Base-by-base conservation (phyloP, 2,329 filamentous ascomycete genomes). In the Scedosporium dehoogii region DNA sequence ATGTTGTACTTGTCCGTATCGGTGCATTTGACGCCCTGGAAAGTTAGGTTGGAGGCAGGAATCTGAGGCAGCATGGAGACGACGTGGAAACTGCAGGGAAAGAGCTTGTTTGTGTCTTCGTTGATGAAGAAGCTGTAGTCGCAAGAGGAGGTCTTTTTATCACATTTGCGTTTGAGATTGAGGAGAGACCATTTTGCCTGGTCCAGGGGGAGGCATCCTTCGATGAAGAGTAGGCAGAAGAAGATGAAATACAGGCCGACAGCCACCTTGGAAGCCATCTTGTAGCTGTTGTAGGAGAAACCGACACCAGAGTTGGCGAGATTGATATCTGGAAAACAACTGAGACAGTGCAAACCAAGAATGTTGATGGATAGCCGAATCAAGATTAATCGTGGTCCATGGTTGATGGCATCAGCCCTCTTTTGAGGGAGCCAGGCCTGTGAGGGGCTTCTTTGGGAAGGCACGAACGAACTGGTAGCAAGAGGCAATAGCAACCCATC, bases 41-140 rank as follows among this genome's bases (percentile, higher is more conserved):
- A 55, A 2, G 51, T 55, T 2, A 55, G 12, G 51, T 55, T 55
- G 18, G 51, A 27, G 18, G 51, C 51, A 6, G 23, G 18, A 23
- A 55, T 27, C 18, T 55, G 18, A 6, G 51, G 51, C 12, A 55
- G 23, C 51, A 55, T 23, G 23, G 18, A 23, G 51, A 55, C 59
- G 1, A 66, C 61, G 0, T 27, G 56, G 51, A 59, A 65, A 0
- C 51, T 57, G 53, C 64, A 66, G 44, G 62, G 65, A 0, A 63
- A 62, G 0, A 62, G 10, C 0, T 58, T 58, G 7, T 14, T 57
- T 6, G 38, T 55, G 0, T 33, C 7, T 1, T 63, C 12, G 25
- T 63, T 63, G 9, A 63, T 62, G 0, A 60, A 4, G 53, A 66
- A 66, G 38, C 51, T 58, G 61, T 65, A 65, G 7, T 58, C 5